Conservation (phyloP, 345 rosid genomes). For the Arabidopsis thaliana region TAIR10.1 NC_003070.9:26101501-26102000, state of each 20-base stretch:
- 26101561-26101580: slow-evolving; percentile 87
- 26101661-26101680: slow-evolving; percentile 50
- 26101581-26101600: slow-evolving; percentile 88
- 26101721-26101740: slow-evolving; percentile 95
- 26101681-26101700: slow-evolving; percentile 81
- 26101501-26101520: neutral
- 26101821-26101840: slow-evolving; percentile 86
- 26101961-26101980: slow-evolving; percentile 60
- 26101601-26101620: slow-evolving; percentile 75
- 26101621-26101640: slow-evolving; percentile 76
- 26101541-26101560: neutral
- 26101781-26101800: slow-evolving; percentile 81
- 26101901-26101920: slow-evolving; percentile 91
- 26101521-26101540: neutral
- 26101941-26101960: slow-evolving; percentile 93
- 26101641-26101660: slow-evolving; percentile 58
- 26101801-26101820: slow-evolving; percentile 93
- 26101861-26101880: slow-evolving; percentile 94
- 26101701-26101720: slow-evolving; percentile 95
- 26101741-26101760: slow-evolving; percentile 91
- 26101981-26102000: slow-evolving; percentile 90
- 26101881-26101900: slow-evolving; percentile 94
- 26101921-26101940: slow-evolving; percentile 85
- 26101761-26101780: slow-evolving; percentile 93
- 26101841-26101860: slow-evolving; percentile 90